phyloP scores from a whole-genome alignment of 176 grass and related monocot species.

The Lolium rigidum region DNA sequence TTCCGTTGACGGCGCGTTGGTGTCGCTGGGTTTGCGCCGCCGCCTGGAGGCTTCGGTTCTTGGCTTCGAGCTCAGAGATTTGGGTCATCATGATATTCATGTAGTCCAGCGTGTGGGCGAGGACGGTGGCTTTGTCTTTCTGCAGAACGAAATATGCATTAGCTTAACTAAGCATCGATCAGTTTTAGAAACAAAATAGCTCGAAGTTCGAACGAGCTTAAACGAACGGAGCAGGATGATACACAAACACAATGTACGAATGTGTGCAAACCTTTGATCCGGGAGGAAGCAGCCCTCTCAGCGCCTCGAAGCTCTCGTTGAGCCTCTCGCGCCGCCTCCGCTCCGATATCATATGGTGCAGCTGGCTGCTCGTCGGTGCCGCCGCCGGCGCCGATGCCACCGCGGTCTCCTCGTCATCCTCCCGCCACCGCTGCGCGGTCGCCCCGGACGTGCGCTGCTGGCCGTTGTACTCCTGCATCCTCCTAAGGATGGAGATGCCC shows the following conservation, averaged over 20 bases:
- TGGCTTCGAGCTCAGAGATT: constrained; percentile 58
- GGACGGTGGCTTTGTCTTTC: constrained; percentile 83
- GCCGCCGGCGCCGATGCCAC: not conserved
- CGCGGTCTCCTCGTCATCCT: not conserved
- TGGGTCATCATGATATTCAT: constrained; percentile 60
- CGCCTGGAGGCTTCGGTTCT: constrained; percentile 59
- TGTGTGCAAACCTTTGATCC: constrained; percentile 54
- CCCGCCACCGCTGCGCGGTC: not conserved
- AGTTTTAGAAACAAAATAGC: not conserved
- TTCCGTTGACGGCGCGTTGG: not conserved
- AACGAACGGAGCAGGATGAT: not conserved
- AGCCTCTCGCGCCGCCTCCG: constrained; percentile 69
- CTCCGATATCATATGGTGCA: constrained; percentile 83
- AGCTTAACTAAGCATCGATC: not conserved
- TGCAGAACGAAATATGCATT: constrained; percentile 20
- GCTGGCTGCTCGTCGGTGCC: constrained; percentile 60
- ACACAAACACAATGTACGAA: not conserved
- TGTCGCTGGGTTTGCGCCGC: constrained; percentile 34
- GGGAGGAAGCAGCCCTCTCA: constrained; percentile 61
- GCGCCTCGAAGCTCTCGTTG: constrained; percentile 71
- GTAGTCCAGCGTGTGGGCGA: constrained; percentile 67
- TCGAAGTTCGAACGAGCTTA: too few species aligned
- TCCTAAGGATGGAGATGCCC: constrained; percentile 49
- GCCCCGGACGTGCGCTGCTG: not conserved
- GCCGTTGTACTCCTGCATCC: constrained; percentile 45